Base-by-base conservation (phyloP, 1,284 basidiomycete genomes). In the Cutaneotrichosporon cavernicola region DNA sequence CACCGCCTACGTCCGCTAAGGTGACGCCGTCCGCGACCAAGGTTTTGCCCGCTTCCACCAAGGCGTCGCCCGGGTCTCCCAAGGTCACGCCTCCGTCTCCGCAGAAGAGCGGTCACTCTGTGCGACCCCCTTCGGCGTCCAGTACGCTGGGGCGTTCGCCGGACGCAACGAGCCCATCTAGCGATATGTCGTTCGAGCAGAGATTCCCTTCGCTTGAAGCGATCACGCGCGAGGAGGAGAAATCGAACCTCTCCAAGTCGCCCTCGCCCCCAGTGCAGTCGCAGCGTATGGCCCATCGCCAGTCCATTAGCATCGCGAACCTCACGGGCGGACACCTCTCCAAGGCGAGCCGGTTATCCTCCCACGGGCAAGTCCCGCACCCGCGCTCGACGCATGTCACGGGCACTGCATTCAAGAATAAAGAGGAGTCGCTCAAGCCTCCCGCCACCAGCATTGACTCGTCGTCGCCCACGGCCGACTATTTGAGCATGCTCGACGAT, bases 361-460 rank as follows among this genome's bases (percentile, higher is more conserved):
- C 21, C 22, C 11, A 7, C 31, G 26, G 46, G 21, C 57, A 60
- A 26, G 46, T 32, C 34, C 66, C 50, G 30, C 66, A 63, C 63
- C 73, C 78, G 22, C 70, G 78, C 22, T 80, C 78, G 21, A 81
- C 76, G n/a, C 76, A 81, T 7, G 80, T 80, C 31, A 80, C 80
- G 0, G 80, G 80, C 4, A 79, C 80, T 3, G 78, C 78, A 13
- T 81, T 81, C 69, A 79, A 76, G 66, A 5, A 7, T 14, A 49
- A 58, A 22, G 78, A 8, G 4, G 51, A 53, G 18, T 31, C 57
- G 46, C 60, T 62, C 51, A 47, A 60, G 49, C 64, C 56, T 5
- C 50, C 60, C 6, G 13, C 10, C 16, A 5, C 34, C 11, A 26
- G 43, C 26, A n/a, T 34, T 1, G 51, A 47, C 31, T 46, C 55